A percentile compares a stretch with the other conserved stretches of the same genome.
phyloP scores from a whole-genome alignment of 169 alveolate genomes.

The Besnoitia besnoiti region DNA sequence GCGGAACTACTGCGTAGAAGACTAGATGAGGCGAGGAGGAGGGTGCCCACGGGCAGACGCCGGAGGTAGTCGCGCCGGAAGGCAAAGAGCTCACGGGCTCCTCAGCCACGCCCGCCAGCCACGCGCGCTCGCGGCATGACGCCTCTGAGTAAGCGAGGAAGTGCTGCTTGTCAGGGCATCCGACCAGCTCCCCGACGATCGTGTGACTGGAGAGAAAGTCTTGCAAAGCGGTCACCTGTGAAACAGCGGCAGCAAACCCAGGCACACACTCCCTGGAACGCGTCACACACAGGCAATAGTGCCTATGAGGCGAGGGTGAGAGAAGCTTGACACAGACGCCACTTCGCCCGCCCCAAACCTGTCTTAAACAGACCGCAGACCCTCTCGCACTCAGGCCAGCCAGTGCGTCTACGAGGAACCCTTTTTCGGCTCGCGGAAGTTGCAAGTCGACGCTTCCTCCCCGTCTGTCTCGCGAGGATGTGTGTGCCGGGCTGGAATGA shows the following conservation, averaged over 20 bases:
- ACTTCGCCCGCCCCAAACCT: no score
- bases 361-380: no score
- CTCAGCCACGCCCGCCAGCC: neutral
- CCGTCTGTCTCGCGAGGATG: no score
- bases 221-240: slow-evolving; percentile 53
- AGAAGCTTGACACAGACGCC: no score
- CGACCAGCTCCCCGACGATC: slow-evolving; percentile 63
- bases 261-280: neutral
- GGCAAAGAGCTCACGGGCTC: neutral
- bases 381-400: no score
- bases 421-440: no score
- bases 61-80: neutral
- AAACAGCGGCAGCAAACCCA: neutral
- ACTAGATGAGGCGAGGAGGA: neutral
- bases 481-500: neutral
- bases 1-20: slow-evolving; percentile 25
- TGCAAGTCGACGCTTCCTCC: no score
- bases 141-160: slow-evolving; percentile 24
- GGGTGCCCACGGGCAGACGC: neutral
- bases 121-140: neutral
- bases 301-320: no score
- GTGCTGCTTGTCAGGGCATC: slow-evolving; percentile 57
- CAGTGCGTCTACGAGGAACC: no score
- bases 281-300: neutral
- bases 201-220: slow-evolving; percentile 56